Base-by-base conservation (phyloP, 495 filamentous ascomycete species). In the Rhypophila decipiens region DNA sequence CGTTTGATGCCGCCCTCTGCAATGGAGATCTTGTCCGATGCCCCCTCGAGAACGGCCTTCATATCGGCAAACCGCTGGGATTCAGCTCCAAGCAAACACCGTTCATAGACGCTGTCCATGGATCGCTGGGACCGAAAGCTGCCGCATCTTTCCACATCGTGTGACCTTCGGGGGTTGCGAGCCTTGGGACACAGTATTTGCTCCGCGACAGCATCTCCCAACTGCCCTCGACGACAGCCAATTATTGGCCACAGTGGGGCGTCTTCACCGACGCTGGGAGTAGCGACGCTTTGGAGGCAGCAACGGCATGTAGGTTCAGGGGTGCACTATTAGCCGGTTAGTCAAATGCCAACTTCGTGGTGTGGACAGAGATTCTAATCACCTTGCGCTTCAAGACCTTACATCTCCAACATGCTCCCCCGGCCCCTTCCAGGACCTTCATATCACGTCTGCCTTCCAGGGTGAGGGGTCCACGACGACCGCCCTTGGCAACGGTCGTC, bases 401-500 rank as follows among this genome's bases (percentile, higher is more conserved):
- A 45, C 64, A 67, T 50, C 64, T 52, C 64, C 64, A 67, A 40
- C 64, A 67, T 13, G 64, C 61, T 22, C 61, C 58, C 11, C 57
- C 56, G 8, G 43, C 60, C 1, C 21, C 46, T 23, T 63, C 60
- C 5, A 63, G 27, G 3, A 44, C 57, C 22, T 50, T 49, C 57
- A 63, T 63, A 41, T 51, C 60, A 2, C 55, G 47, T 9, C 60
- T 49, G 19, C 56, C 51, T n/a, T 49, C 49, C 24, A 57, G 56
- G n/a, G 45, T 59, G 4, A 64, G 50, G 1, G 58, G 58, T 1
- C 58, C 58, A 13, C 56, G 46, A 18, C 61, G 56, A 12, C 58
- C 58, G 11, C 58, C 57, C 20, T 63, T 63, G 27, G 56, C 27
- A 7, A 63, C 56, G 24, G 59, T 57, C 5, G 56, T 52, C 27